Evolutionary conservation across 225 moss, liverwort and hornwort species (phyloP), one percentile per base, ranked within the genome.

Genomic region (Marchantia paleacea): DNA sequence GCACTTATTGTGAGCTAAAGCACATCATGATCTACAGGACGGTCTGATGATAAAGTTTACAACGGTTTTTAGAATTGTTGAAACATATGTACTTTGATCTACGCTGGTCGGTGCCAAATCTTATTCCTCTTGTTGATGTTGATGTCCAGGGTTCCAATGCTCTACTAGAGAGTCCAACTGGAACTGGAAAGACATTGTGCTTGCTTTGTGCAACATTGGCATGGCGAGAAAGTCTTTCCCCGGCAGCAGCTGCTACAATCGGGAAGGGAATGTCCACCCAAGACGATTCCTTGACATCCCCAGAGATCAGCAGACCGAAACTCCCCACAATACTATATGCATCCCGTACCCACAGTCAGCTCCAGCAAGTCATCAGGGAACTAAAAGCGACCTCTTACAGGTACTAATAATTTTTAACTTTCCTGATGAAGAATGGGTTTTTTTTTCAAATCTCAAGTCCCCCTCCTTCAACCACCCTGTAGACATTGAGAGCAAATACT

Each of bases 321-420:
- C 81, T 89, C 72, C 97, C 97, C 22, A 95, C 93, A 67, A 91
- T 99, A 68, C 83, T 99, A 30, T 99, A 99, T 83, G 87, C 97
- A 48, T 99, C 97, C 72, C 93, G 97, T 60, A 99, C 95, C 0
- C 97, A 99, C 54, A 99, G 95, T 83, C 97, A 99, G 85, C 91
- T 99, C 69, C 97, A 95, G 82, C 97, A 99, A 89, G 97, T 99
- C 60, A 95, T 99, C 64, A 92, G 97, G 31, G 97, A 99, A 87
- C 88, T 99, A 61, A 95, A 91, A 87, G 93, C 93, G 55, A 92
- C 92, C 24, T 69, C 83, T 11, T 97, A 97, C 89, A 93, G 97
- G 97, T 97, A 74, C 81, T 67, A 71, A 19, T 75, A 57, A 78
- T 26, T 65, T 25, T 24, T 65, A 39, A 39, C 39, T 39, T 39